These are phyloP conservation scores for Hordeum pubiflorum DNA, from an alignment of 202 grass and related monocot genomes.

Conservation along the genomic window DNA sequence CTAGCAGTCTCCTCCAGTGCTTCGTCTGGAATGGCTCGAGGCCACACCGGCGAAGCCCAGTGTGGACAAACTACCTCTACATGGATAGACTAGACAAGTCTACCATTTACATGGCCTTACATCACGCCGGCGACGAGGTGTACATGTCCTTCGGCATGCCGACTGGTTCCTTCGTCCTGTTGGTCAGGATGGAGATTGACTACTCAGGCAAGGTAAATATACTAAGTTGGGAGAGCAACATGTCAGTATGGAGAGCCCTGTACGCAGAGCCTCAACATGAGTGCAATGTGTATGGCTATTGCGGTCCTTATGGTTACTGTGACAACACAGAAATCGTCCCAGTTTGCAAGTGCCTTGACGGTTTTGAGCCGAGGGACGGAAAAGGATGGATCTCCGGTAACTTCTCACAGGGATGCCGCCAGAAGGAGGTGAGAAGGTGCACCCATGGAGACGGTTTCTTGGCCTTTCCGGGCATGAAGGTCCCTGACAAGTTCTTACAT, in stretches of 20 bases:
- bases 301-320: constrained; percentile 31
- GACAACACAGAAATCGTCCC: neutral
- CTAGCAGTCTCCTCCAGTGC: constrained; percentile 31
- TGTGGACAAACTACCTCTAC: constrained; percentile 28
- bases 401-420: constrained; percentile 25
- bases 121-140: neutral
- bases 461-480: constrained; percentile 29
- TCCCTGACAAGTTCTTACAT: constrained; percentile 39
- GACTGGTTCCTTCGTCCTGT: neutral
- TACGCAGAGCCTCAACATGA: constrained; percentile 5
- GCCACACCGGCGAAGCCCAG: constrained; percentile 35
- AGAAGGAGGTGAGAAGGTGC: neutral
- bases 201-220: constrained; percentile 11
- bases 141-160: constrained; percentile 31
- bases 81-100: neutral
- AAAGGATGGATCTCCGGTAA: neutral
- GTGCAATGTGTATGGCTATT: constrained; percentile 20
- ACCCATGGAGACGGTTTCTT: constrained; percentile 19
- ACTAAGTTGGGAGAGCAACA: constrained; percentile 16
- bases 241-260: neutral
- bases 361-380: constrained; percentile 13
- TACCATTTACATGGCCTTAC: constrained; percentile 23
- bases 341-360: constrained; percentile 40
- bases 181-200: constrained; percentile 14
- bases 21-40: constrained; percentile 30